phyloP scores from a whole-genome alignment of 768 basidiomycete genomes.

The Xerocomellus intermedius region DNA sequence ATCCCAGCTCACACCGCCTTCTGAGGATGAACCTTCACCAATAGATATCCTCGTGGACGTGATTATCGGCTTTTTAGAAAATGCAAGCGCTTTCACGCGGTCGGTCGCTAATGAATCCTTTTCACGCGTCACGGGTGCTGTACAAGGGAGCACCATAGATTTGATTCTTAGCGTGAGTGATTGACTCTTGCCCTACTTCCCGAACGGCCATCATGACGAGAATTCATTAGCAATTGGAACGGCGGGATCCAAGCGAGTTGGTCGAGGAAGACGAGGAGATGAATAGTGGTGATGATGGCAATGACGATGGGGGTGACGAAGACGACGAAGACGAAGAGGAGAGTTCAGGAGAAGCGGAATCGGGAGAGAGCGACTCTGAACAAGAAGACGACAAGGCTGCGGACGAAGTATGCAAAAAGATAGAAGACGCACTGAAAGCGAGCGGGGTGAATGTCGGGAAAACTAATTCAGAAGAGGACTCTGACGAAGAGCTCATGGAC shows the following conservation, averaged over 20 bases:
- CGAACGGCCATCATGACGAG: neutral
- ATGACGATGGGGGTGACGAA: slow-evolving; percentile 35
- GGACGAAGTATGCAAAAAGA: slow-evolving; percentile 62
- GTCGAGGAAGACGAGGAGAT: slow-evolving; percentile 43
- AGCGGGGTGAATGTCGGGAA: slow-evolving; percentile 58
- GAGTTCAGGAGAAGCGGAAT: slow-evolving; percentile 31
- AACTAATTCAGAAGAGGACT: slow-evolving; percentile 51
- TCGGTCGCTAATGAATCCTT: slow-evolving; percentile 81
- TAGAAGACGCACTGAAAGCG: slow-evolving; percentile 58
- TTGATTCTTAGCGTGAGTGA: slow-evolving; percentile 75
- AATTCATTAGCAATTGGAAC: slow-evolving; percentile 76
- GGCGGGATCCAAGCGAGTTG: slow-evolving; percentile 58
- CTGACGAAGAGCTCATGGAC: slow-evolving; percentile 74
- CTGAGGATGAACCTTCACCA: slow-evolving; percentile 47
- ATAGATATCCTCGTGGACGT: slow-evolving; percentile 85
- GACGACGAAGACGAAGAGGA: slow-evolving; percentile 38
- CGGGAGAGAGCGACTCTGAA: slow-evolving; percentile 38
- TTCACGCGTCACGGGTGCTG: slow-evolving; percentile 62
- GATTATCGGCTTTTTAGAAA: slow-evolving; percentile 89
- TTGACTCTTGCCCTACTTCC: neutral
- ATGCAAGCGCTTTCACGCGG: slow-evolving; percentile 76
- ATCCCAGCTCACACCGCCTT: slow-evolving; percentile 1
- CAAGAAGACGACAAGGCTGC: slow-evolving; percentile 48
- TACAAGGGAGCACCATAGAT: slow-evolving; percentile 70
- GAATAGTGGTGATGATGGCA: slow-evolving; percentile 35